A percentile compares a stretch with the other conserved stretches of the same genome.
Conservation (phyloP, 495 filamentous ascomycete genomes). For the Chaetomidium leptoderma region DNA sequence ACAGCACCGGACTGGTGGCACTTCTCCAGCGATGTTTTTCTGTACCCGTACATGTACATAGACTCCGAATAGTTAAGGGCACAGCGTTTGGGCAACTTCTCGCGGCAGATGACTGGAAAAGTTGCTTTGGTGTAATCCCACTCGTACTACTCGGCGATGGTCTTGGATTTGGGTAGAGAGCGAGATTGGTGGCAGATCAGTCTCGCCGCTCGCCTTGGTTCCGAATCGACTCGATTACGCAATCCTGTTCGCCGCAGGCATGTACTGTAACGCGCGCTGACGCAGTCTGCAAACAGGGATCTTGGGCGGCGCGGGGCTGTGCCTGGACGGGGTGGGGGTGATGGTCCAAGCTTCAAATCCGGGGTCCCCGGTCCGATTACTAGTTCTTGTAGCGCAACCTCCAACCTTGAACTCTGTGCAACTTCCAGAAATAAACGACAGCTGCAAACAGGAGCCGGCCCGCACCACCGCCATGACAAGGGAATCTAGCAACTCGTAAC, state of each 20-base stretch:
- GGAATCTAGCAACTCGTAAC: neutral
- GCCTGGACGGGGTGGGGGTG: neutral
- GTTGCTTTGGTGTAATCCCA: too few species aligned
- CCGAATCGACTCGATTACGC: too few species aligned
- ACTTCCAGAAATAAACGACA: neutral
- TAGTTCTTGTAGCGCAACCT: neutral
- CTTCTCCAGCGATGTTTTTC: slow-evolving; percentile 11
- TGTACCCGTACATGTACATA: neutral
- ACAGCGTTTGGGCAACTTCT: neutral
- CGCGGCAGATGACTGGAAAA: too few species aligned
- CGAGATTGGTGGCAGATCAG: too few species aligned
- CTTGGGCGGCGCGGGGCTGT: neutral
- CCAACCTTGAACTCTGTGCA: neutral
- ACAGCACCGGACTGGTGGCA: neutral
- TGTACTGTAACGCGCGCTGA: too few species aligned
- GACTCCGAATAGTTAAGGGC: too few species aligned
- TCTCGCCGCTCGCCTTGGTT: too few species aligned
- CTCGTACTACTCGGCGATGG: too few species aligned
- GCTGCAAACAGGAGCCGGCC: neutral
- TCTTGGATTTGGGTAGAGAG: too few species aligned
- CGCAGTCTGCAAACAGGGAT: neutral
- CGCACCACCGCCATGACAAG: neutral
- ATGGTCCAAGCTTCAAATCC: neutral
- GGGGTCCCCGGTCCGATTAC: neutral
- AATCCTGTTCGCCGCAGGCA: too few species aligned